Conservation (phyloP, 495 filamentous ascomycete species). For the Filosporella fistucella region DNA sequence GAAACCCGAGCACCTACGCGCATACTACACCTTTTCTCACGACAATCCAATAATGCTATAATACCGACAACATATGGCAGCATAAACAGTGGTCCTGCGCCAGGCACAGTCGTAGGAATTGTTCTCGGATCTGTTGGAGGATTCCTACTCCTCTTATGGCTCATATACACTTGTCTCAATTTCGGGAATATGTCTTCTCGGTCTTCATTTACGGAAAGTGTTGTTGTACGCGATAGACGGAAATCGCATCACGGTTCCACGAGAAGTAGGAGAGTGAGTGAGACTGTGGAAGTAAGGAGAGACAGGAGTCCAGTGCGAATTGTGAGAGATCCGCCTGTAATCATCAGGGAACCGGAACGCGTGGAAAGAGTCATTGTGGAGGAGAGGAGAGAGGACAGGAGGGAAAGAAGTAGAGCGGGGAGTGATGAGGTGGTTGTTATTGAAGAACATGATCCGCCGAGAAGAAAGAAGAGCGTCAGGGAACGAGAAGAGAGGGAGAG, state of each 20-base stretch:
- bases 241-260: constrained; percentile 16
- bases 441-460: constrained; percentile 27
- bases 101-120: constrained; percentile 79
- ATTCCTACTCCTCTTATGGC: constrained; percentile 71
- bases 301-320: constrained; percentile 17
- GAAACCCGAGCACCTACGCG: not conserved
- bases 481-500: constrained; percentile 3
- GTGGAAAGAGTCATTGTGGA: constrained; percentile 24
- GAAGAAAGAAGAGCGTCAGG: constrained; percentile 18
- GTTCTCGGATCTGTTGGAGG: constrained; percentile 79
- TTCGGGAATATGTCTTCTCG: constrained; percentile 42
- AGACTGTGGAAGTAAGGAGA: constrained; percentile 24
- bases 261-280: constrained; percentile 10
- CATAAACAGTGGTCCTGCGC: constrained; percentile 50
- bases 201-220: constrained; percentile 11
- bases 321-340: constrained; percentile 12
- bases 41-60: constrained; percentile 10
- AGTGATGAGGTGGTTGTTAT: constrained; percentile 27
- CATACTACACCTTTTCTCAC: not conserved
- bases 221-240: constrained; percentile 19
- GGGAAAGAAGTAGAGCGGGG: constrained; percentile 6
- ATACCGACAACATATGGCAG: constrained; percentile 67
- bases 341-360: constrained; percentile 5
- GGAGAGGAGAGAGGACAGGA: constrained; percentile 8
- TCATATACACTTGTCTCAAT: constrained; percentile 57